Evolutionary conservation across 2,329 filamentous ascomycete species (phyloP).

Genomic region (Monilinia aucupariae): DNA sequence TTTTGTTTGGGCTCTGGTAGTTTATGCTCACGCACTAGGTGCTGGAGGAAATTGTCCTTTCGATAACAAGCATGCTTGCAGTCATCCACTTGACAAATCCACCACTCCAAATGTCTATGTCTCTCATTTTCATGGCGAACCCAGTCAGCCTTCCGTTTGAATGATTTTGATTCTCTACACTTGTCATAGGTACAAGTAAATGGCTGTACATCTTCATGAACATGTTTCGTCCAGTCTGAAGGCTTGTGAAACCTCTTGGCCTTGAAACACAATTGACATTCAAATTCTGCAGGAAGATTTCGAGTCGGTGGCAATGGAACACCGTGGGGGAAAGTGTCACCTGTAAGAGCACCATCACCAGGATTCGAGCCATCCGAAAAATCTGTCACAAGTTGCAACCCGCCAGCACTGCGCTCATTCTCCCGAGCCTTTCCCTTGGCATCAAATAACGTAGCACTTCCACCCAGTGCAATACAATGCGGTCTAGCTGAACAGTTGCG

Average conservation of each 20-base stretch:
- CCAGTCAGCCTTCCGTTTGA: constrained; percentile 95
- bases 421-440: constrained; percentile 55
- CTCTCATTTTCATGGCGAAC: constrained; percentile 90
- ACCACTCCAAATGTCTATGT: constrained; percentile 86
- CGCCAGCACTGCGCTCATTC: constrained; percentile 49
- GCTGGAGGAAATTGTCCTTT: constrained; percentile 88
- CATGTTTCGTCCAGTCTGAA: constrained; percentile 95
- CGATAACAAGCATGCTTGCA: constrained; percentile 79
- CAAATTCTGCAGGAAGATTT: constrained; percentile 77
- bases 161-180: constrained; percentile 81
- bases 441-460: constrained; percentile 57
- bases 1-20: constrained; percentile 76
- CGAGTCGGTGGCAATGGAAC: constrained; percentile 77
- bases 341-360: constrained; percentile 62
- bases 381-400: constrained; percentile 50
- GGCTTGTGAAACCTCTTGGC: constrained; percentile 83
- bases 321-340: constrained; percentile 71
- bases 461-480: constrained; percentile 63
- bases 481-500: constrained; percentile 54
- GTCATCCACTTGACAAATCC: constrained; percentile 76
- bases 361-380: constrained; percentile 61
- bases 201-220: constrained; percentile 87
- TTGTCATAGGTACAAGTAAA: constrained; percentile 87
- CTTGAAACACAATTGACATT: constrained; percentile 82
- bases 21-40: constrained; percentile 88